Conservation (phyloP, 768 basidiomycete genomes). For the Boletellus emodensis region DNA sequence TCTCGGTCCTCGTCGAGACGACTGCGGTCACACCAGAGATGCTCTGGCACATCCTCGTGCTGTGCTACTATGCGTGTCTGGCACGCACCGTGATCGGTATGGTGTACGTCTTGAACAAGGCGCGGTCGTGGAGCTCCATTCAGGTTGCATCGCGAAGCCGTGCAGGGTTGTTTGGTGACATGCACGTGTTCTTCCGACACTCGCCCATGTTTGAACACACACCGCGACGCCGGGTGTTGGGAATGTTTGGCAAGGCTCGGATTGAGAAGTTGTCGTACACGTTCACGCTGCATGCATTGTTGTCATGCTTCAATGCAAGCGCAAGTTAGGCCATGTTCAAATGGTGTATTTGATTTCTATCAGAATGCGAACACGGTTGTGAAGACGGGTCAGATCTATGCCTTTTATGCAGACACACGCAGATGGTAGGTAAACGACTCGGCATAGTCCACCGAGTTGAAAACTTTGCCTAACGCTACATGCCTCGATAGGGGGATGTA, state of each 20-base stretch:
- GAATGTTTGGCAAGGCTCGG: constrained; percentile 75
- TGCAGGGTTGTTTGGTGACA: constrained; percentile 74
- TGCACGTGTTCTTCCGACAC: constrained; percentile 86
- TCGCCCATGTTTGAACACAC: constrained; percentile 81
- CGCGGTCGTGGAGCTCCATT: constrained; percentile 48
- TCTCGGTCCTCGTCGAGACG: constrained; percentile 84
- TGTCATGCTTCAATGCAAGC: constrained; percentile 54
- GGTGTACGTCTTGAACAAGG: constrained; percentile 76
- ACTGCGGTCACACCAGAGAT: constrained; percentile 89
- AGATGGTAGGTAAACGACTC: constrained; percentile 49
- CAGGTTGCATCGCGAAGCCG: constrained; percentile 48
- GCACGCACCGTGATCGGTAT: constrained; percentile 83
- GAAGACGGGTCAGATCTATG: constrained; percentile 67
- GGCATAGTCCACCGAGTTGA: neutral
- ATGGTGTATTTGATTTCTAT: neutral
- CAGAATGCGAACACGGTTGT: constrained; percentile 65
- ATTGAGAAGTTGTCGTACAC: constrained; percentile 84
- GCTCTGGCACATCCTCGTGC: constrained; percentile 80
- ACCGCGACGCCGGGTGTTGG: constrained; percentile 74
- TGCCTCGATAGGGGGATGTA: constrained; percentile 47
- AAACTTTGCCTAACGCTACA: neutral
- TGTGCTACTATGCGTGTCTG: constrained; percentile 88
- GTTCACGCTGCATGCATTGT: constrained; percentile 73
- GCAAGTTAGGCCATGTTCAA: neutral
- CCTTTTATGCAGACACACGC: constrained; percentile 61